Evolutionary conservation across 331 rosid genomes (phyloP), one percentile per base, ranked within the genome.

Genomic region (Arachis monticola): DNA sequence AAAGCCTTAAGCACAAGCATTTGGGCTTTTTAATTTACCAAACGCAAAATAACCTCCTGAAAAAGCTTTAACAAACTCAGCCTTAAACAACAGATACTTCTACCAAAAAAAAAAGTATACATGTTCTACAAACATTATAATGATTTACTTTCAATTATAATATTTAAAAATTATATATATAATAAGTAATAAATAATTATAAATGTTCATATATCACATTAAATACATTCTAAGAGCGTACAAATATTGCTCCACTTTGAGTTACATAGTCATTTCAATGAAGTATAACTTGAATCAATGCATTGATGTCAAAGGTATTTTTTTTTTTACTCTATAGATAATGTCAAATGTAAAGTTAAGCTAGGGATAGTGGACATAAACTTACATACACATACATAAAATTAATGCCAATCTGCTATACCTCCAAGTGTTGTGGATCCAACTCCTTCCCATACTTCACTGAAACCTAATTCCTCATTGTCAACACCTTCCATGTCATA

Each of bases 391-490:
- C 32, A 5, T n/a, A 71, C 50, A 67, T 60, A 70, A 69, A 71
- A 17, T 91, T 82, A 93, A 82, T 91, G 98, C 95, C 97, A 89
- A 17, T 93, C 90, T 56, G 70, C 79, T 55, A 89, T 71, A 73
- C 87, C 98, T 64, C 98, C 98, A 17, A 93, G 85, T 40, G 98
- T 83, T 61, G 97, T 88, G 44, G 98, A 89, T 5, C 98, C 98
- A 75, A 93, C 90, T 47, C 98, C 98, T 81, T 93, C 98, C 98
- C 98, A 93, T 45, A 87, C 93, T 77, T 93, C 97, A 83, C 53
- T 85, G 79, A 73, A 60, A 14, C 97, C 97, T 12, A 91, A 81
- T 84, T 79, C 96, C 81, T 88, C 96, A 38, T 80, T 87, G 82
- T 93, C 98, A 80, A 93, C 75, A 40, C 98, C 98, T 80, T 91